phyloP scores from a whole-genome alignment of 116 monocot genomes.

The Cymodocea nodosa region DNA sequence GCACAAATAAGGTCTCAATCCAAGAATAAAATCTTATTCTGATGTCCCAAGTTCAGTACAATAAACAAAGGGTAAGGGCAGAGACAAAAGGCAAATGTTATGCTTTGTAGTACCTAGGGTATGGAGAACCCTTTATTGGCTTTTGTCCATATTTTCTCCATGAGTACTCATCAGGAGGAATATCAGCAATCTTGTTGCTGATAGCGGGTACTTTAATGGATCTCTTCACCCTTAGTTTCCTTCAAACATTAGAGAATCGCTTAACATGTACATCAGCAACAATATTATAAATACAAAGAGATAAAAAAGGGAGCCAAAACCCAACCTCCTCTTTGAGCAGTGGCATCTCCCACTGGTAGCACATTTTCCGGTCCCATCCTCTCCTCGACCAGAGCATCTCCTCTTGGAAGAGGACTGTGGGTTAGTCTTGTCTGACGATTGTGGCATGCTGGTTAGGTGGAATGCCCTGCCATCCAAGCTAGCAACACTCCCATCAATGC shows the following conservation, averaged over 20 bases:
- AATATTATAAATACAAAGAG: not conserved
- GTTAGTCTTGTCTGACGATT: conserved; percentile 39
- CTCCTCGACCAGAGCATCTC: conserved; percentile 61
- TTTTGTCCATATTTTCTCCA: conserved; percentile 77
- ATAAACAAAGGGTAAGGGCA: not conserved
- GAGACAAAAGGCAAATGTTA: not conserved
- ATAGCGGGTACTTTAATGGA: conserved; percentile 87
- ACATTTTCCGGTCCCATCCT: conserved; percentile 75
- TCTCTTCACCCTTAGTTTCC: conserved; percentile 16
- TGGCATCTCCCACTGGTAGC: conserved; percentile 64
- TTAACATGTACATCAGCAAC: not conserved
- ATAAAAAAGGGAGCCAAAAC: not conserved
- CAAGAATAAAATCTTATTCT: too few relatives aligned
- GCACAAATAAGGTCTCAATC: too few relatives aligned
- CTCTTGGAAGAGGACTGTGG: conserved; percentile 26
- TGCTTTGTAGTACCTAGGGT: conserved; percentile 12
- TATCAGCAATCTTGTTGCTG: conserved; percentile 90
- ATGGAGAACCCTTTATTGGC: conserved; percentile 21
- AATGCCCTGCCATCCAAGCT: conserved; percentile 66
- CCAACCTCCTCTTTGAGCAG: conserved; percentile 79
- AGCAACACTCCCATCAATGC: conserved; percentile 75
- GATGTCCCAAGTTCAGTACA: too few relatives aligned
- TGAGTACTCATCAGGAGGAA: conserved; percentile 87
- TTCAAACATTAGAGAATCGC: not conserved
- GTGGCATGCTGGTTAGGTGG: conserved; percentile 53